Conservation (phyloP, 192 early-diverging fungal species). For the Coemansia sp. region DNA sequence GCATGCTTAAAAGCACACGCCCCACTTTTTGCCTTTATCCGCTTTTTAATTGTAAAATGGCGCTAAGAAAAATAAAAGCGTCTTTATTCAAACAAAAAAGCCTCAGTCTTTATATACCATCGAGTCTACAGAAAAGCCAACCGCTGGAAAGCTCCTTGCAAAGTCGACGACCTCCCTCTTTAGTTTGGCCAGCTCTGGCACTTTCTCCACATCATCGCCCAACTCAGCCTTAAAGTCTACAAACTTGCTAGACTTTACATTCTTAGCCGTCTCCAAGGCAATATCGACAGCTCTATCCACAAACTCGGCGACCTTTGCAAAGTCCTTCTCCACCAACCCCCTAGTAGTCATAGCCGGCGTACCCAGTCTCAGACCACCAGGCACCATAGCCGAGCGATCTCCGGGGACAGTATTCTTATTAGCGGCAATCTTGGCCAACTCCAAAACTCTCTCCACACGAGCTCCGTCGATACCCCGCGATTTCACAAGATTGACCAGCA, state of each 20-base stretch:
- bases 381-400: conserved; percentile 91
- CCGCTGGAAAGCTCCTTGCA: conserved; percentile 82
- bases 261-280: conserved; percentile 68
- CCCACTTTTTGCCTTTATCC: background rate
- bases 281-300: conserved; percentile 87
- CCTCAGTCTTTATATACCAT: conserved; percentile 60
- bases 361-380: conserved; percentile 92
- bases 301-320: conserved; percentile 82
- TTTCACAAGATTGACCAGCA: conserved; percentile 84
- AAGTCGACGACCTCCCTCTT: conserved; percentile 85
- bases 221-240: conserved; percentile 88
- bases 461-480: conserved; percentile 88
- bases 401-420: conserved; percentile 99
- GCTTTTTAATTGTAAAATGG: background rate
- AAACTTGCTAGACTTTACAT: conserved; percentile 75
- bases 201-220: conserved; percentile 65
- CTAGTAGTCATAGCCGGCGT: conserved; percentile 98
- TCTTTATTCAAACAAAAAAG: background rate
- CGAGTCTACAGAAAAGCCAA: conserved; percentile 77
- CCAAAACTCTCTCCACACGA: conserved; percentile 92
- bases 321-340: conserved; percentile 84
- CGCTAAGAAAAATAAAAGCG: background rate
- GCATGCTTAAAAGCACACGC: conserved; percentile 5
- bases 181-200: conserved; percentile 67
- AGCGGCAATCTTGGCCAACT: conserved; percentile 94